phyloP scores from a whole-genome alignment of 768 basidiomycete species.

The Rhodotorula sphaerocarpa region DNA sequence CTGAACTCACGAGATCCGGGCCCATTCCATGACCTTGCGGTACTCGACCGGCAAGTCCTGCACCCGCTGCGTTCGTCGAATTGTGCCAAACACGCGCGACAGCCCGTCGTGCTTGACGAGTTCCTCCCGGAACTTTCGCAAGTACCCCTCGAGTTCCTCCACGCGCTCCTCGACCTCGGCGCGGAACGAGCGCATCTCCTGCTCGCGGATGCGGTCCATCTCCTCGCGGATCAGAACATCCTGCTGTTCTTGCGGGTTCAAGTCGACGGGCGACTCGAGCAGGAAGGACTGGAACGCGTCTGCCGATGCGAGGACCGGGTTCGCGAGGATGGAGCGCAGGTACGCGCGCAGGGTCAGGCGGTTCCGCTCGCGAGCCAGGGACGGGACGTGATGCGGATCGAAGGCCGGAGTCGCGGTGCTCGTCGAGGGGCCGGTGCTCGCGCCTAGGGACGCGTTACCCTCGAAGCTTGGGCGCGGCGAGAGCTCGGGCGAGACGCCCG shows the following conservation, averaged over 20 bases:
- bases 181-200: constrained; percentile 75
- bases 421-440: not conserved
- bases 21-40: constrained; percentile 89
- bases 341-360: constrained; percentile 86
- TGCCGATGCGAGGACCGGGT: constrained; percentile 67
- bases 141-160: constrained; percentile 70
- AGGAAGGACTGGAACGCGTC: constrained; percentile 81
- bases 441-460: not conserved
- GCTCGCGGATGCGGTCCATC: constrained; percentile 76
- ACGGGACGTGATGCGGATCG: constrained; percentile 20
- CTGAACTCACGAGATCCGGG: constrained; percentile 74
- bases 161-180: constrained; percentile 78
- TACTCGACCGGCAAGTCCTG: constrained; percentile 73
- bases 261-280: constrained; percentile 60
- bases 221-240: constrained; percentile 76
- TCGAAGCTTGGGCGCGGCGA: constrained; percentile 16
- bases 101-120: constrained; percentile 73
- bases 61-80: constrained; percentile 70
- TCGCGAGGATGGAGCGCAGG: constrained; percentile 67
- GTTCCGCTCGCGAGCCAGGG: constrained; percentile 75
- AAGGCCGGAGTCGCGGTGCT: constrained; percentile 17
- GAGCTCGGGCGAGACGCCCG: constrained; percentile 6
- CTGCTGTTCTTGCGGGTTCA: constrained; percentile 64
- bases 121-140: constrained; percentile 84
- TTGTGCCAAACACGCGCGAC: constrained; percentile 74